A percentile compares a stretch with the other conserved stretches of the same genome.
phyloP scores from a whole-genome alignment of 2,329 filamentous ascomycete genomes.

The Diaporthe destruens region DNA sequence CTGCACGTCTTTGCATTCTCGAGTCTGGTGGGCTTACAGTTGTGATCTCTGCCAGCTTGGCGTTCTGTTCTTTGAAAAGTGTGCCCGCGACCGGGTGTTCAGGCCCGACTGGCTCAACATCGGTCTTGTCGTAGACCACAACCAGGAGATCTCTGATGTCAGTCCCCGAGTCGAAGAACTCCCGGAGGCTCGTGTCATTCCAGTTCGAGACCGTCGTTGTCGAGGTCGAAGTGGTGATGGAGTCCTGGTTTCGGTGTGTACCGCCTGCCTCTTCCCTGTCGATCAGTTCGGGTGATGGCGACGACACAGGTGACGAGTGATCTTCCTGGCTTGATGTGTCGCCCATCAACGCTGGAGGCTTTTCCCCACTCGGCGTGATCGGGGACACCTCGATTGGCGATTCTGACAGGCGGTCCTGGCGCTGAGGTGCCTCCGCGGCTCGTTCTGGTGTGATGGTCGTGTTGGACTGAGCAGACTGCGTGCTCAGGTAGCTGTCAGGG shows the following conservation, averaged over 20 bases:
- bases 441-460: constrained; percentile 49
- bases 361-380: constrained; percentile 55
- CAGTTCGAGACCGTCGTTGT: constrained; percentile 75
- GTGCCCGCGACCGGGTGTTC: constrained; percentile 87
- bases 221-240: constrained; percentile 66
- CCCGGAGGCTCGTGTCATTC: constrained; percentile 87
- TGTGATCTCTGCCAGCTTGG: constrained; percentile 87
- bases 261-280: constrained; percentile 60
- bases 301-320: constrained; percentile 71
- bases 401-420: constrained; percentile 69
- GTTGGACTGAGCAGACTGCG: constrained; percentile 49
- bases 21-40: constrained; percentile 64
- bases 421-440: constrained; percentile 47
- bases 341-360: constrained; percentile 75
- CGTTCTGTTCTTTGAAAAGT: constrained; percentile 89
- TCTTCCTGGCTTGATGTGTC: constrained; percentile 80
- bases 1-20: background rate
- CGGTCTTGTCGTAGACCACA: constrained; percentile 92
- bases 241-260: constrained; percentile 59
- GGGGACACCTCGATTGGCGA: constrained; percentile 77
- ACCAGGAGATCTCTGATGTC: constrained; percentile 91
- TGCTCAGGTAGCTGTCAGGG: constrained; percentile 56
- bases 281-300: constrained; percentile 67
- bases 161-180: constrained; percentile 90
- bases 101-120: constrained; percentile 81